phyloP scores from a whole-genome alignment of 2,329 filamentous ascomycete genomes.

The Cucurbitaria berberidis region DNA sequence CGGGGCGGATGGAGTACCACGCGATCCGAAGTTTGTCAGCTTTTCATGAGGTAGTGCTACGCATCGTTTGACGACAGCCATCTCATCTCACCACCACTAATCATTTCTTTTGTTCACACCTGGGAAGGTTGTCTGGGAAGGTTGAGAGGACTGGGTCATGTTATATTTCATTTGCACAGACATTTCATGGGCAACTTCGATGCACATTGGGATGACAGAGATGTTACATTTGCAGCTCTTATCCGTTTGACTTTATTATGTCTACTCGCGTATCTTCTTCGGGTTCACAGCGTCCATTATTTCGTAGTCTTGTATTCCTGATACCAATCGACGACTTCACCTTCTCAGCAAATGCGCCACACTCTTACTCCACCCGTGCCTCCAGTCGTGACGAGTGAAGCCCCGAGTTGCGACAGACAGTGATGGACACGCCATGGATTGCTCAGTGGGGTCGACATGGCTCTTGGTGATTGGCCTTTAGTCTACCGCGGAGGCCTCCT shows the following conservation, averaged over 20 bases:
- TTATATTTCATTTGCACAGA: background rate
- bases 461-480: background rate
- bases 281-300: background rate
- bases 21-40: constrained; percentile 94
- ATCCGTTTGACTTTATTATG: background rate
- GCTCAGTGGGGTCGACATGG: background rate
- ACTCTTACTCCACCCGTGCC: background rate
- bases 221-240: background rate
- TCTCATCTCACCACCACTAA: background rate
- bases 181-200: background rate
- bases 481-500: background rate
- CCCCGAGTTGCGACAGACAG: background rate
- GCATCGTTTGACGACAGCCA: background rate
- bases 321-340: background rate
- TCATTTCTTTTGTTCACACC: constrained; percentile 11
- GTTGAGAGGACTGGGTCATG: background rate
- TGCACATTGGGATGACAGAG: background rate
- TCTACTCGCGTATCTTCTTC: background rate
- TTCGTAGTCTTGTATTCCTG: background rate
- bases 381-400: background rate
- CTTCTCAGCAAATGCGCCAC: background rate
- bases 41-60: constrained; percentile 63
- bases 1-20: constrained; percentile 82
- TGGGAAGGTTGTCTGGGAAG: background rate
- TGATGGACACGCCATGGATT: background rate